These are phyloP conservation scores for Chytriomyces confervae DNA, from an alignment of 192 early-diverging fungal genomes.

Conservation along the genomic window DNA sequence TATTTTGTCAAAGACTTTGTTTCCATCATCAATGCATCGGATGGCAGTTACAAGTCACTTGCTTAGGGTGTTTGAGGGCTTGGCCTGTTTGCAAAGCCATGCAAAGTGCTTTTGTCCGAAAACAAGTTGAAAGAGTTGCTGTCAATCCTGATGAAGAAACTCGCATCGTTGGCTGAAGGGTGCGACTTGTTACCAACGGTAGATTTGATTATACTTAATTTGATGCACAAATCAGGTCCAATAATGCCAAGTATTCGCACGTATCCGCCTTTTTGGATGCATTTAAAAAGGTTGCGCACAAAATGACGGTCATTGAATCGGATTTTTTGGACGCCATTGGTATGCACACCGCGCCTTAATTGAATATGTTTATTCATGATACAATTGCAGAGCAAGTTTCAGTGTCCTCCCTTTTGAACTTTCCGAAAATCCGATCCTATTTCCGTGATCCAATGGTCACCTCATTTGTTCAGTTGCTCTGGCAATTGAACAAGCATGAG, in stretches of 20 bases:
- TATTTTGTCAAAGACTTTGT: constrained; percentile 59
- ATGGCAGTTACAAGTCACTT: constrained; percentile 50
- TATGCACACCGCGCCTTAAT: constrained; percentile 13
- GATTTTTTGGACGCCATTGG: constrained; percentile 55
- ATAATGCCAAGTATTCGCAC: constrained; percentile 45
- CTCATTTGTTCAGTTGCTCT: constrained; percentile 60
- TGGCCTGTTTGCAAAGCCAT: constrained; percentile 70
- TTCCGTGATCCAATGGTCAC: constrained; percentile 52
- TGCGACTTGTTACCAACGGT: constrained; percentile 18
- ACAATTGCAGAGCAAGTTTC: constrained; percentile 10
- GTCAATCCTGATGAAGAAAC: constrained; percentile 51
- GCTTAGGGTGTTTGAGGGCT: constrained; percentile 73
- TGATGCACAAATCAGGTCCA: constrained; percentile 41
- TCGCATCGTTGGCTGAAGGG: constrained; percentile 61
- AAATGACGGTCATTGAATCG: constrained; percentile 52
- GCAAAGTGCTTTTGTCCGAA: constrained; percentile 52
- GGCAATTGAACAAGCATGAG: constrained; percentile 54
- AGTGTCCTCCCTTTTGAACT: constrained; percentile 52
- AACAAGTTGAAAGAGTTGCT: constrained; percentile 48
- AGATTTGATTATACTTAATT: background rate
- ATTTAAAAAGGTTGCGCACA: constrained; percentile 58
- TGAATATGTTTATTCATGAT: constrained; percentile 4
- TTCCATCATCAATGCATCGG: constrained; percentile 40
- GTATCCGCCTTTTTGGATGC: constrained; percentile 68
- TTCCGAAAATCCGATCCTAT: constrained; percentile 50